Percentiles rank a stretch among this genome's conserved stretches.
Evolutionary conservation across 495 filamentous ascomycete genomes (phyloP).

Genomic region (Sabuloglossum arenarium): DNA sequence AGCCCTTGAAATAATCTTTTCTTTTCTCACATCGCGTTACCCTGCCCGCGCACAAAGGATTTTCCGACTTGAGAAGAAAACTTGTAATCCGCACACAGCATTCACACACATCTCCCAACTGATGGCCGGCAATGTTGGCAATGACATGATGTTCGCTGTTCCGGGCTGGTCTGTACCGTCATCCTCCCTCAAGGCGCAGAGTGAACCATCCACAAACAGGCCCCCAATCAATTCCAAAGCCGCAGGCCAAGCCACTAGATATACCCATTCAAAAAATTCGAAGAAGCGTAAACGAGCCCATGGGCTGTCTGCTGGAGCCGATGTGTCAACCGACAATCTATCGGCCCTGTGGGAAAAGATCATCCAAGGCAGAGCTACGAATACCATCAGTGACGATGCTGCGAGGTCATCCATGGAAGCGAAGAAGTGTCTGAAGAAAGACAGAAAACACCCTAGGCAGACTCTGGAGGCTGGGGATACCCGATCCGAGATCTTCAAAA

Average conservation of each 20-base stretch:
- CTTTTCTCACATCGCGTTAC: no score
- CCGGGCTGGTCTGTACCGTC: conserved; percentile 71
- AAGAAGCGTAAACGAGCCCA: conserved; percentile 27
- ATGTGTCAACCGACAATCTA: conserved; percentile 51
- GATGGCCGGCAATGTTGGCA: neutral
- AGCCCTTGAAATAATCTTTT: no score
- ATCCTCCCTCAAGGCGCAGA: conserved; percentile 47
- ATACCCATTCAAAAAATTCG: conserved; percentile 2
- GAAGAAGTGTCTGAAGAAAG: neutral
- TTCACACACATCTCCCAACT: no score
- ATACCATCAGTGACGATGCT: neutral
- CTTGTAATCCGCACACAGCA: neutral
- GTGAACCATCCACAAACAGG: conserved; percentile 1
- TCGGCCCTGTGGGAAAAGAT: conserved; percentile 55
- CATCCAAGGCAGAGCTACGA: conserved; percentile 39
- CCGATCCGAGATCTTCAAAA: neutral
- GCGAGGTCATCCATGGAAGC: conserved; percentile 9
- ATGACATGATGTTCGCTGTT: conserved; percentile 64
- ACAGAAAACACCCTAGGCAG: neutral
- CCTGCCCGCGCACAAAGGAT: neutral
- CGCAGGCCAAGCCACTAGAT: neutral
- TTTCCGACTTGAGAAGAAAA: neutral
- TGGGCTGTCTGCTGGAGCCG: conserved; percentile 10
- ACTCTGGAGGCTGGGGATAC: neutral
- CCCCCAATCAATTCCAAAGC: neutral